Conservation (phyloP, 208 protist genomes). For the Crithidia bombi region DNA sequence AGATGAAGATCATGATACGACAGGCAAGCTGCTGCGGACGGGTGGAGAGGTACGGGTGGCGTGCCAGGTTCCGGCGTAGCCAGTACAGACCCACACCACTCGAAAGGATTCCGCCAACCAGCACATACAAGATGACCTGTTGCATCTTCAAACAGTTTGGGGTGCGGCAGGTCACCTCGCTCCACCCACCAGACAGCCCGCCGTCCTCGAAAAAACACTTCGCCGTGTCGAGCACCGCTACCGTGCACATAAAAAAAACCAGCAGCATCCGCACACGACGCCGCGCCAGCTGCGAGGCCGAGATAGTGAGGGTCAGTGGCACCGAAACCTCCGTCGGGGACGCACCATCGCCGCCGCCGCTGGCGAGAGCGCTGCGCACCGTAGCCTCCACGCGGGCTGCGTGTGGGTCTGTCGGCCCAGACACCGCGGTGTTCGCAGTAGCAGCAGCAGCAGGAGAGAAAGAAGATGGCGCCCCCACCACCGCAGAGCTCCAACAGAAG, state of each 20-base stretch:
- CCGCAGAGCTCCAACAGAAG: constrained; percentile 32
- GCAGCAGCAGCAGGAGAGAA: not conserved
- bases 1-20: constrained; percentile 85
- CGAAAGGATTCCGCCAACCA: constrained; percentile 58
- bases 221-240: constrained; percentile 41
- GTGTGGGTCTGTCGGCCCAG: too few relatives aligned
- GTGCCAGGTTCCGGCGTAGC: constrained; percentile 58
- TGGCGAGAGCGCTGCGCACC: not conserved
- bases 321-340: not conserved
- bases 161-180: constrained; percentile 36
- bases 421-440: not conserved
- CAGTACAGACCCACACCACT: constrained; percentile 57
- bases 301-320: constrained; percentile 9
- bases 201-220: constrained; percentile 38
- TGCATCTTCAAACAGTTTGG: constrained; percentile 37
- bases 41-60: constrained; percentile 70
- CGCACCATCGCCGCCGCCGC: not conserved
- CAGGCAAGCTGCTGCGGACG: constrained; percentile 82
- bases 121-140: constrained; percentile 36
- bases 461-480: not conserved
- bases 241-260: constrained; percentile 33
- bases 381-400: not conserved
- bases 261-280: constrained; percentile 38
- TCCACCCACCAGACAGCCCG: constrained; percentile 37
- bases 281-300: constrained; percentile 37